Percentiles rank a stretch among this genome's conserved stretches.
phyloP scores from a whole-genome alignment of 257 asterid species.

The Capsicum baccatum region DNA sequence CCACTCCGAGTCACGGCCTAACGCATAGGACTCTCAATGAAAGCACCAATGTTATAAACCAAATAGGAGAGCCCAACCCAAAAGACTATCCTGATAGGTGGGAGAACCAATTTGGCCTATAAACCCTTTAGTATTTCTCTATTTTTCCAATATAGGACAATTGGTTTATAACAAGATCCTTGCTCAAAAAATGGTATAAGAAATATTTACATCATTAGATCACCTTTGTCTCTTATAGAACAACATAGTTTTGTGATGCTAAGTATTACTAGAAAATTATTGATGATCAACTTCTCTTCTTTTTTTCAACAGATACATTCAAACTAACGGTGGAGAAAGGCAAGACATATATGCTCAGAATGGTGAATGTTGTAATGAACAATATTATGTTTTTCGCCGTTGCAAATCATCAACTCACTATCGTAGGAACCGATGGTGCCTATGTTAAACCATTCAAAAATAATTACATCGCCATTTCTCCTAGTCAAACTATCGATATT shows the following conservation, averaged over 20 bases:
- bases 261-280: not conserved
- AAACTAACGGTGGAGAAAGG: constrained; percentile 54
- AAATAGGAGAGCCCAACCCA: too few relatives aligned
- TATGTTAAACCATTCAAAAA: constrained; percentile 54
- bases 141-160: too few relatives aligned
- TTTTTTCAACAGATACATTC: constrained; percentile 47
- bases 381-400: constrained; percentile 54
- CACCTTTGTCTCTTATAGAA: too few relatives aligned
- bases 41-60: too few relatives aligned
- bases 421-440: constrained; percentile 61
- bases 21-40: too few relatives aligned
- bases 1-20: too few relatives aligned
- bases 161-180: constrained; percentile 21
- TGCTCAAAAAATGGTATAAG: constrained; percentile 56
- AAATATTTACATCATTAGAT: not conserved
- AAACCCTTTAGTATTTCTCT: too few relatives aligned
- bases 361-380: constrained; percentile 66
- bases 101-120: too few relatives aligned
- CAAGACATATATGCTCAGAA: constrained; percentile 52
- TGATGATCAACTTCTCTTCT: not conserved
- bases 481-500: constrained; percentile 65
- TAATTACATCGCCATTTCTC: constrained; percentile 56
- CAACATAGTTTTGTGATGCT: not conserved
- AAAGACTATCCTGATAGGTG: too few relatives aligned
- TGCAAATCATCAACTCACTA: constrained; percentile 53